Percentiles rank a stretch among this genome's conserved stretches.
Evolutionary conservation across 2,329 filamentous ascomycete genomes (phyloP).

Genomic region (Graphilbum ipis-grandicollis): DNA sequence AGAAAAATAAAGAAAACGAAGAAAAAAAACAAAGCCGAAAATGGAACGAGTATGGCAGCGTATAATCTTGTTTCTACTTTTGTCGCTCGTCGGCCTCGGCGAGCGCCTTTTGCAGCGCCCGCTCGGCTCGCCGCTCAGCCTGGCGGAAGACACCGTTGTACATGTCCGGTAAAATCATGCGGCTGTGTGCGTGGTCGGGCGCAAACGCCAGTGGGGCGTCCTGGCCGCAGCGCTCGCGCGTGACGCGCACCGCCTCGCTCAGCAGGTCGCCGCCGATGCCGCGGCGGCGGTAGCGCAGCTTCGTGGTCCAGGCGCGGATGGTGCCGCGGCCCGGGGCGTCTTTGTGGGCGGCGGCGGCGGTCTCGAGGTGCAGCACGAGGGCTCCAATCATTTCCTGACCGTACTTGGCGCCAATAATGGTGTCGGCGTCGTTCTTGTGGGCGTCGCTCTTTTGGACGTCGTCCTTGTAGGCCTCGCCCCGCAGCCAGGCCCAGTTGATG

Average conservation of each 20-base stretch:
- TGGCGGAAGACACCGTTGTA: constrained; percentile 45
- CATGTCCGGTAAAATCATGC: constrained; percentile 39
- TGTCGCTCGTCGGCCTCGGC: constrained; percentile 27
- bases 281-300: constrained; percentile 47
- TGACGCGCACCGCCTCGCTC: constrained; percentile 51
- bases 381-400: constrained; percentile 55
- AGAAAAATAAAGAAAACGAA: no score
- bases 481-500: constrained; percentile 44
- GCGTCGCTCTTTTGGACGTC: constrained; percentile 6
- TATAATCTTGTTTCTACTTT: constrained; percentile 15
- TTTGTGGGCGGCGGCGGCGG: constrained; percentile 15
- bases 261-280: constrained; percentile 60
- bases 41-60: no score
- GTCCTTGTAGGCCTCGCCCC: not conserved
- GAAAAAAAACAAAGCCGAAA: no score
- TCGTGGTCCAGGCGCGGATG: constrained; percentile 71
- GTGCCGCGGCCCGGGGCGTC: constrained; percentile 38
- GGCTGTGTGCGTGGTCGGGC: constrained; percentile 58
- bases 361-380: constrained; percentile 49
- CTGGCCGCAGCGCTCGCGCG: constrained; percentile 50
- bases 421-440: constrained; percentile 33
- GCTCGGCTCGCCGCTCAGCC: constrained; percentile 39
- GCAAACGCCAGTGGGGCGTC: constrained; percentile 56
- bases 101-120: constrained; percentile 32
- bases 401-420: constrained; percentile 48